Evolutionary conservation across 306 rosid species (phyloP).

Genomic region (Cicer pinnatifidum): DNA sequence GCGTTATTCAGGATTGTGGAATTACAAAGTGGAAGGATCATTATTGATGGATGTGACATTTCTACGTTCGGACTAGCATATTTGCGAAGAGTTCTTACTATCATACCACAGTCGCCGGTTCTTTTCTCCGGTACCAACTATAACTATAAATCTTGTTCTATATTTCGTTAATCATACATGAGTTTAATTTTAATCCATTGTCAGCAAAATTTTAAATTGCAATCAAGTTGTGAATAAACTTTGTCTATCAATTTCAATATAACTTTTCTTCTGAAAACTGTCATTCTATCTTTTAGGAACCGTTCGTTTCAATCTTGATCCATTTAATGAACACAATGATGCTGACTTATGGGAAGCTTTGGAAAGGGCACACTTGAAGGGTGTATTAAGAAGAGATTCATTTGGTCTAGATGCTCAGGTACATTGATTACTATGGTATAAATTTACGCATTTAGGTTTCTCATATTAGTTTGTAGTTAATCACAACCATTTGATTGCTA

Average conservation of each 20-base stretch:
- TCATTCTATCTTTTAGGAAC: conserved; percentile 59
- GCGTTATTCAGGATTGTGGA: conserved; percentile 87
- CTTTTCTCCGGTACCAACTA: conserved; percentile 76
- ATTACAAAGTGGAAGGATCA: conserved; percentile 70
- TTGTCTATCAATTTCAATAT: background rate
- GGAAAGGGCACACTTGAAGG: conserved; percentile 83
- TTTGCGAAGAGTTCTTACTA: conserved; percentile 73
- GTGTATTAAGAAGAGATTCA: conserved; percentile 64
- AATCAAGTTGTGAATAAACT: conserved; percentile 26
- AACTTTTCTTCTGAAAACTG: conserved; percentile 24
- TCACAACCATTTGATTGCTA: no score
- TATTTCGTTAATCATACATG: background rate
- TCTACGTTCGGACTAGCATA: conserved; percentile 72
- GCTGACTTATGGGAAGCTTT: conserved; percentile 88
- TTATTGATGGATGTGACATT: conserved; percentile 72
- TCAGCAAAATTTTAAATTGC: background rate
- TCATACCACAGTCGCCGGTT: conserved; percentile 94
- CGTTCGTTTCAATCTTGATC: conserved; percentile 82
- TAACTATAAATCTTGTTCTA: conserved; percentile 11
- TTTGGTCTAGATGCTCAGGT: conserved; percentile 91
- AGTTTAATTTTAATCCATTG: conserved; percentile 3
- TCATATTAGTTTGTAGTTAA: background rate
- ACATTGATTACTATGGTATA: conserved; percentile 4
- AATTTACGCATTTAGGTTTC: conserved; percentile 15
- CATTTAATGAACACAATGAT: conserved; percentile 78